Base-by-base conservation (phyloP, 495 filamentous ascomycete genomes). In the Darksidea phi region DNA sequence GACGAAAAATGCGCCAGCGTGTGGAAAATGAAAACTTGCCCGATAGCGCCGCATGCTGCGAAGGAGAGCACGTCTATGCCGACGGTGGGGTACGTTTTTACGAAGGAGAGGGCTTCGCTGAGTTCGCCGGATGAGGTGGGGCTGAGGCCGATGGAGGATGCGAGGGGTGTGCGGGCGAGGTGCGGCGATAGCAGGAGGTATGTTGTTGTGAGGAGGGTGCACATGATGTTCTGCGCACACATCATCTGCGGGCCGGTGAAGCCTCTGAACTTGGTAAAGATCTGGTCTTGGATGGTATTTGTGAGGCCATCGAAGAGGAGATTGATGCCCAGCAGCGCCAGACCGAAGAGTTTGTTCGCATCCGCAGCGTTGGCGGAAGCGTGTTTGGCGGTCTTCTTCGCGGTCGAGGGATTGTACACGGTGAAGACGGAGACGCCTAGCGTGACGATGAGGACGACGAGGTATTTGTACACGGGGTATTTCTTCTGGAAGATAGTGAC, bases 211-310 rank as follows among this genome's bases (percentile, higher is more conserved):
- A 97, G 73, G 28, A 80, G 60, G 0, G 90, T 92, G 41, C 81
- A 85, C 65, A 97, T 84, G 32, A 95, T 73, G 68, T 97, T 97
- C 69, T 96, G 89, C n/a, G 93, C 95, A 59, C 90, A 90, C 94
- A 98, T 98, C 94, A 98, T 97, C 82, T 97, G 95, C 51, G 93
- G 91, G 1, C 95, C 95, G 13, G 83, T 80, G 74, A 91, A 95
- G 18, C 84, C 80, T 63, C 83, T 84, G 74, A 88, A 91, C 8
- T 84, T 82, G 52, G 71, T 72, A 74, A 97, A 97, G 75, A 98
- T 90, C 73, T 96, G 86, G 73, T 98, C 94, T 79, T 98, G 94
- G 26, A 91, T 96, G 50, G 85, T 89, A 72, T 98, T 98, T 43
- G 93, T 97, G 57, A 98, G 80, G 53, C 94, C 94, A 74, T 98